phyloP scores from a whole-genome alignment of 768 basidiomycete genomes.

The Pleurotus sapidus region DNA sequence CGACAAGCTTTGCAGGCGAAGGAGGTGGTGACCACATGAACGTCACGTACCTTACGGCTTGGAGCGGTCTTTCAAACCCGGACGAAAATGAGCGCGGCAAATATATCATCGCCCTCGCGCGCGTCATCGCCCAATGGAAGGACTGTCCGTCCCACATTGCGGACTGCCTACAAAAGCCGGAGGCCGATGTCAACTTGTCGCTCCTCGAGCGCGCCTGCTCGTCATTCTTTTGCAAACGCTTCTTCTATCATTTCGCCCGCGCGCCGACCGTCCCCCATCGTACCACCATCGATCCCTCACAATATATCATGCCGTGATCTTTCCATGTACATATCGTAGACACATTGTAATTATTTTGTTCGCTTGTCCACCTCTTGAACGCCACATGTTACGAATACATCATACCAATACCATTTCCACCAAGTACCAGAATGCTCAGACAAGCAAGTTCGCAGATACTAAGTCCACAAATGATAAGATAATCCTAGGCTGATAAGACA shows the following conservation, averaged over 20 bases:
- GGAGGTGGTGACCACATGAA: not conserved
- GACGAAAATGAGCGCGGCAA: not conserved
- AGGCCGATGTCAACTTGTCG: not conserved
- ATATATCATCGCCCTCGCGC: not conserved
- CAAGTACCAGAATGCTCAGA: no score
- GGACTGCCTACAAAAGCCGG: not conserved
- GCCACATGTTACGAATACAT: no score
- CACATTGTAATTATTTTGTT: no score
- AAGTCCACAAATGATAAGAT: no score
- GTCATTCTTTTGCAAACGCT: not conserved
- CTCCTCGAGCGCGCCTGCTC: not conserved
- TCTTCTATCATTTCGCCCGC: not conserved
- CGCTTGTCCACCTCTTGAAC: no score
- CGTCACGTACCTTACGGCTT: not conserved
- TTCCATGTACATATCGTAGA: no score
- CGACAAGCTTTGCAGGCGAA: not conserved
- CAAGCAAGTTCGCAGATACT: no score
- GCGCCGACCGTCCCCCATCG: not conserved
- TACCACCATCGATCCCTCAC: not conserved
- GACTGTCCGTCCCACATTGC: not conserved
- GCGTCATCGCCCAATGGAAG: not conserved
- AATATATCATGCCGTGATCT: no score
- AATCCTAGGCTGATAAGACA: no score
- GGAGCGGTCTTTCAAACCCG: not conserved
- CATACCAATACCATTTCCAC: no score